Evolutionary conservation across 306 rosid genomes (phyloP).

Genomic region (Prinsepia uniflora): DNA sequence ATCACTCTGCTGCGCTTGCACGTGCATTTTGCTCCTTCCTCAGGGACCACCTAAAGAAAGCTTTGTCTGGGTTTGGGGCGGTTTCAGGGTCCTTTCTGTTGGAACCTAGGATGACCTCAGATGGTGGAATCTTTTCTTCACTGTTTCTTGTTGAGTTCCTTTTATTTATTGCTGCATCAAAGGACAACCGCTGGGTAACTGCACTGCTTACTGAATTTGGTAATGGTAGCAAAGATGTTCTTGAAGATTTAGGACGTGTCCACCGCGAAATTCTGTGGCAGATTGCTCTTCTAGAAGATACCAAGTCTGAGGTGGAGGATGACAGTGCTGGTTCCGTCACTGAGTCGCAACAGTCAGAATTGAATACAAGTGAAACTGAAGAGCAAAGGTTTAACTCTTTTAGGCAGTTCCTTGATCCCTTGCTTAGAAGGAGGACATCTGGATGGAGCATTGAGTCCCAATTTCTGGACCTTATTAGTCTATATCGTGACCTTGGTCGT

Average conservation of each 20-base stretch:
- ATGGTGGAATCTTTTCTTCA: conserved; percentile 60
- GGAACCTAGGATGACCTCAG: conserved; percentile 67
- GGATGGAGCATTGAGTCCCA: conserved; percentile 95
- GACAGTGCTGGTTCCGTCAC: conserved; percentile 53
- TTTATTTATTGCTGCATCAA: conserved; percentile 90
- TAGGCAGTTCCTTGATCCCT: conserved; percentile 90
- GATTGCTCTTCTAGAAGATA: conserved; percentile 80
- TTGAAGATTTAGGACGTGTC: conserved; percentile 74
- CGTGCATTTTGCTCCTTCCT: conserved; percentile 86
- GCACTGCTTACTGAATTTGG: conserved; percentile 89
- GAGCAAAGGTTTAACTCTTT: conserved; percentile 87
- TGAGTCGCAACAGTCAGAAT: conserved; percentile 65
- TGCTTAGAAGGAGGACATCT: conserved; percentile 75
- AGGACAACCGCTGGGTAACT: conserved; percentile 91
- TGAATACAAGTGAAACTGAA: conserved; percentile 60
- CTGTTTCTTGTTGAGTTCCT: conserved; percentile 88
- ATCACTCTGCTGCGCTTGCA: conserved; percentile 82
- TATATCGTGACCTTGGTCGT: conserved; percentile 88
- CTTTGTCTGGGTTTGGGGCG: conserved; percentile 55
- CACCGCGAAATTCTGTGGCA: conserved; percentile 93
- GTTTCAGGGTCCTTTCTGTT: conserved; percentile 60
- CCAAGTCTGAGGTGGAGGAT: conserved; percentile 64
- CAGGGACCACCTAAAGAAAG: conserved; percentile 68
- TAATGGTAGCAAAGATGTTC: conserved; percentile 76
- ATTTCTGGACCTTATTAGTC: conserved; percentile 80